Percentiles rank a stretch among this genome's conserved stretches.
phyloP scores from a whole-genome alignment of 2,329 filamentous ascomycete species.

The Diplocarpon rosae region DNA sequence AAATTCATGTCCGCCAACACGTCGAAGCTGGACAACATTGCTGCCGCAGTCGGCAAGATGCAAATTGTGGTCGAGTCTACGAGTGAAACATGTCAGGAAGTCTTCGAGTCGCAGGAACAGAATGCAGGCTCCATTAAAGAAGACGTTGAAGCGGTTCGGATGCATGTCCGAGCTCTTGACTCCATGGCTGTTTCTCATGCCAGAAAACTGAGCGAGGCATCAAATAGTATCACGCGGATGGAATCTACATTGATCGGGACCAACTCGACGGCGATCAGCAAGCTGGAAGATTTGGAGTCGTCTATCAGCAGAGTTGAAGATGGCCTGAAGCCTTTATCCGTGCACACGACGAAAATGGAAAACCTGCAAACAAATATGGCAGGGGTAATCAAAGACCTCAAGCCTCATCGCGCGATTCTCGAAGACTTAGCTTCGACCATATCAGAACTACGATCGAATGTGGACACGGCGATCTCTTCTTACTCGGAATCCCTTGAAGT shows the following conservation, averaged over 20 bases:
- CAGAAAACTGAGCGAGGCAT: conserved; percentile 1
- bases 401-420: not conserved
- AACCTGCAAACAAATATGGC: not conserved
- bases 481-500: conserved; percentile 1
- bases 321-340: not conserved
- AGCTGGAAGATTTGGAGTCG: conserved; percentile 1
- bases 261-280: not conserved
- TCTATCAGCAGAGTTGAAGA: conserved; percentile 2
- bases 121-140: conserved; percentile 12
- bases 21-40: conserved; percentile 12
- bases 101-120: conserved; percentile 9
- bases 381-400: not conserved
- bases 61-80: conserved; percentile 10
- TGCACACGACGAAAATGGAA: conserved; percentile 3
- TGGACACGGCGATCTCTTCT: conserved; percentile 2
- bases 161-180: conserved; percentile 9
- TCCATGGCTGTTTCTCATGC: conserved; percentile 3
- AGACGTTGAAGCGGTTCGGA: conserved; percentile 7
- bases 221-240: not conserved
- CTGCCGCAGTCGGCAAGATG: conserved; percentile 12
- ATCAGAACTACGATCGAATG: conserved; percentile 5
- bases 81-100: conserved; percentile 9
- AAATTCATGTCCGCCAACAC: conserved; percentile 15
- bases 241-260: not conserved
- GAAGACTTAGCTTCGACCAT: conserved; percentile 1